Conservation (phyloP, 257 asterid genomes). For the Forsythia viridissima region DNA sequence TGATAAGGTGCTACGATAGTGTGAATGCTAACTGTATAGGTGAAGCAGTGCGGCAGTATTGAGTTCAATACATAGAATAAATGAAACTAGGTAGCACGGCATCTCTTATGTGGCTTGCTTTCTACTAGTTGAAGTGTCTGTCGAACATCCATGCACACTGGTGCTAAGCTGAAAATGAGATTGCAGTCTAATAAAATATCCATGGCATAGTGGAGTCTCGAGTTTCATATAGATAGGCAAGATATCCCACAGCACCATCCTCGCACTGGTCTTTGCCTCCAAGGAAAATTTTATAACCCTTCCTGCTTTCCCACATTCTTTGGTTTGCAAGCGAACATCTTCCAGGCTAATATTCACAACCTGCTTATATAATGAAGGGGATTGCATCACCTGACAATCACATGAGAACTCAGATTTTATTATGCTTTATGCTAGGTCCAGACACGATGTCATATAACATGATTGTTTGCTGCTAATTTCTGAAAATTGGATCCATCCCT, state of each 20-base stretch:
- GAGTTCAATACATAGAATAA: neutral
- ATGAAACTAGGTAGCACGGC: neutral
- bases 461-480: neutral
- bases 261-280: neutral
- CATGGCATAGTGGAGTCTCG: neutral
- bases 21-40: neutral
- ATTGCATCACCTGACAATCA: neutral
- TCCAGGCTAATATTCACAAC: neutral
- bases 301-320: neutral
- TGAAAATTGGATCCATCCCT: neutral
- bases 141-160: neutral
- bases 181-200: neutral
- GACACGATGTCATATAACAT: neutral
- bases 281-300: neutral
- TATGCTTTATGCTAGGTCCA: neutral
- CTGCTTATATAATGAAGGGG: neutral
- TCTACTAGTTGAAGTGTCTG: neutral
- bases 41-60: neutral
- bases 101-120: neutral
- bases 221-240: neutral
- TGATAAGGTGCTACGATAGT: slow-evolving; percentile 1
- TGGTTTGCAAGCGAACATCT: neutral
- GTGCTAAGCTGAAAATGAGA: neutral
- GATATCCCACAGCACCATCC: neutral
- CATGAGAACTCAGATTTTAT: neutral